These are phyloP conservation scores for Pythium scleroteichum DNA, from an alignment of 352 stramenopile species.

Conservation along the genomic window DNA sequence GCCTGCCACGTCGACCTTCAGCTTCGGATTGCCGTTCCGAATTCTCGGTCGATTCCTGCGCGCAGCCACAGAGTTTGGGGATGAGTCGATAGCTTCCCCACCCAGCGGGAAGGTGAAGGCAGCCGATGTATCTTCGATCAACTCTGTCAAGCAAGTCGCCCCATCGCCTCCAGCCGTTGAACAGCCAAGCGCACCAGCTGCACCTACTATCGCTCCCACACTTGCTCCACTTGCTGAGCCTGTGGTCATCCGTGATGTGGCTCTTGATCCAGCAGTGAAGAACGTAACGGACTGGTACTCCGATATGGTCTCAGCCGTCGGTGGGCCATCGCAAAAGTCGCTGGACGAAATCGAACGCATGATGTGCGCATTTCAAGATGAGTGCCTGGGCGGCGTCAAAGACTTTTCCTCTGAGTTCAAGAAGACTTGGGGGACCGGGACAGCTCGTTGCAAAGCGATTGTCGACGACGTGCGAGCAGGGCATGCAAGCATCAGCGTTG, in stretches of 20 bases:
- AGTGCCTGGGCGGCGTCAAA: constrained; percentile 30
- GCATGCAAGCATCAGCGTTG: constrained; percentile 18
- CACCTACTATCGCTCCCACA: background rate
- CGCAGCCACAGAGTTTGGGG: constrained; percentile 4
- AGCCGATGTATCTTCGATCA: background rate
- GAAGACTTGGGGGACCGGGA: constrained; percentile 20
- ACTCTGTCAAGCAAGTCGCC: constrained; percentile 15
- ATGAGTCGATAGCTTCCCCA: background rate
- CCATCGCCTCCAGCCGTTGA: background rate
- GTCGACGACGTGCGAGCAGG: constrained; percentile 23
- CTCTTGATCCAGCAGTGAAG: constrained; percentile 6
- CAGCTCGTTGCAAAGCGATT: constrained; percentile 30
- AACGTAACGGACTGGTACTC: constrained; percentile 22
- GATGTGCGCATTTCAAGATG: constrained; percentile 30
- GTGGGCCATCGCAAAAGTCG: constrained; percentile 10
- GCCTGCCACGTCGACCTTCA: background rate
- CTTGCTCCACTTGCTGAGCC: background rate
- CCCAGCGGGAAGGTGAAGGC: constrained; percentile 12
- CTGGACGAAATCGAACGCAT: constrained; percentile 23
- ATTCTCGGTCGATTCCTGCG: constrained; percentile 9
- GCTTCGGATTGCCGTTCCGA: constrained; percentile 5
- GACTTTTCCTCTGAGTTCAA: constrained; percentile 33
- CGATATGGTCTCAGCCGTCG: constrained; percentile 12
- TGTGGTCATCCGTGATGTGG: constrained; percentile 9
- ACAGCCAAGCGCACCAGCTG: background rate